These are phyloP conservation scores for Hypoxylon sp. DNA, from an alignment of 2,329 filamentous ascomycete genomes.

Conservation along the genomic window DNA sequence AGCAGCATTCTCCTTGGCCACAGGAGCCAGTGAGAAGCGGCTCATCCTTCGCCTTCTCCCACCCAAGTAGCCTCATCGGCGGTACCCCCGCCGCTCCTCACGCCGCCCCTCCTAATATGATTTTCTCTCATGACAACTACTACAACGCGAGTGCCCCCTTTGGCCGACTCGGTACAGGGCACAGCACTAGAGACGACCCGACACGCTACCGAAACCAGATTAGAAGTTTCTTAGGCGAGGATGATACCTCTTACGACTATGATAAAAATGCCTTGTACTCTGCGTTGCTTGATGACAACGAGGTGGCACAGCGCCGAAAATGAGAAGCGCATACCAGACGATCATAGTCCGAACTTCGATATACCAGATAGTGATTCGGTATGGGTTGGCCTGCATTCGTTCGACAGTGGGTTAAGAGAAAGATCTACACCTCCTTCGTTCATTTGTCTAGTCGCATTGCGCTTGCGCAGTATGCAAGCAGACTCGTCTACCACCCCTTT, in stretches of 20 bases:
- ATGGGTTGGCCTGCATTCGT: not conserved
- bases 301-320: conserved; percentile 45
- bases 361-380: not conserved
- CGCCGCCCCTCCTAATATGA: conserved; percentile 39
- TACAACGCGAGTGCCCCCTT: conserved; percentile 51
- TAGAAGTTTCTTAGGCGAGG: conserved; percentile 41
- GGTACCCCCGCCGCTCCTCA: conserved; percentile 58
- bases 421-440: not conserved
- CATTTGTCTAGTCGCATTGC: not conserved
- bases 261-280: conserved; percentile 48
- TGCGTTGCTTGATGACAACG: conserved; percentile 46
- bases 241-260: conserved; percentile 48
- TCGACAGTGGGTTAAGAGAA: not conserved
- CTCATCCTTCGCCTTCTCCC: conserved; percentile 60
- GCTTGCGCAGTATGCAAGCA: not conserved
- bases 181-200: conserved; percentile 48
- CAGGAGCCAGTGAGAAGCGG: conserved; percentile 38
- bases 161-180: conserved; percentile 45
- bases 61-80: conserved; percentile 66
- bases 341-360: not conserved
- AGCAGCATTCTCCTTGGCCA: conserved; percentile 44
- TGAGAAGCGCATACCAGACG: conserved; percentile 27
- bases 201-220: conserved; percentile 52
- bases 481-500: not conserved
- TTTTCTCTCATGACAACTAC: conserved; percentile 50